These are phyloP conservation scores for Dactylellina leptospora DNA, from an alignment of 2,329 filamentous ascomycete species.

Conservation along the genomic window DNA sequence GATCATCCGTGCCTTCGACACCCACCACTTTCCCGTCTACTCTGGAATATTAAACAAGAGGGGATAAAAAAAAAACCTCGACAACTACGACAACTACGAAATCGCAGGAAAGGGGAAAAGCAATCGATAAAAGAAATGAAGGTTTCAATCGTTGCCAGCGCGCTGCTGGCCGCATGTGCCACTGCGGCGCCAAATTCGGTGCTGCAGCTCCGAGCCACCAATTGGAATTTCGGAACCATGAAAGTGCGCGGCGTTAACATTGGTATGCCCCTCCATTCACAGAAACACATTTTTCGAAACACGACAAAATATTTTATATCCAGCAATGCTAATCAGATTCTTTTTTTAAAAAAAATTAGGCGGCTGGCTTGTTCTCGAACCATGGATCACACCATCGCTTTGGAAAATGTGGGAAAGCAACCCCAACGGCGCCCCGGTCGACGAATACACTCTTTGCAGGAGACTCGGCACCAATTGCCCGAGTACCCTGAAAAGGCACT, in stretches of 20 bases:
- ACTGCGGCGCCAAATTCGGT: constrained; percentile 21
- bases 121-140: too few species aligned
- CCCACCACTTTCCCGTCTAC: not conserved
- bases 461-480: constrained; percentile 65
- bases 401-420: constrained; percentile 61
- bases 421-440: constrained; percentile 63
- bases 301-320: not conserved
- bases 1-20: not conserved
- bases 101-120: too few species aligned
- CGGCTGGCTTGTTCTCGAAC: constrained; percentile 59
- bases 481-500: constrained; percentile 66
- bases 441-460: constrained; percentile 68
- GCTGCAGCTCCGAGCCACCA: constrained; percentile 55
- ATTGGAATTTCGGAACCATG: constrained; percentile 64
- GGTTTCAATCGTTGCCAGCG: constrained; percentile 19
- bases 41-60: too few species aligned
- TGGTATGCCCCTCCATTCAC: constrained; percentile 13
- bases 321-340: not conserved
- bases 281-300: not conserved
- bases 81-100: too few species aligned
- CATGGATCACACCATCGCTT: constrained; percentile 69
- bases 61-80: too few species aligned
- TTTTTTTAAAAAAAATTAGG: constrained; percentile 53
- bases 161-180: constrained; percentile 31
- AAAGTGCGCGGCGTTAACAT: constrained; percentile 62